Evolutionary conservation across 1,284 basidiomycete species (phyloP).

Genomic region (Exobasidium cylindrosporum): DNA sequence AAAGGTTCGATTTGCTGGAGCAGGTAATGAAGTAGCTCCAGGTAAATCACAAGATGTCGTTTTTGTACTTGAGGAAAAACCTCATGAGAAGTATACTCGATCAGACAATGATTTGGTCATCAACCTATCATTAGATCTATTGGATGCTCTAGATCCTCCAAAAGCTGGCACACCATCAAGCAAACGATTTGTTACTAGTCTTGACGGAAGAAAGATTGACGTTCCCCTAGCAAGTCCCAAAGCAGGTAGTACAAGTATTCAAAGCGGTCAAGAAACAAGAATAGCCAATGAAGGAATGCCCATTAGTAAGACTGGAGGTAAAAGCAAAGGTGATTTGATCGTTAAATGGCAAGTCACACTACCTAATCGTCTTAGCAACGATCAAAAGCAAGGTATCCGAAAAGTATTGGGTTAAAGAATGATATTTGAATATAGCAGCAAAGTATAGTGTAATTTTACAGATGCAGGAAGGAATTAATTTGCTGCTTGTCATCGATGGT

Average conservation of each 20-base stretch:
- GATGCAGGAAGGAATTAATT: too few species aligned
- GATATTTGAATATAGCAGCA: too few species aligned
- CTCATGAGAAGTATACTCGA: slow-evolving; percentile 41
- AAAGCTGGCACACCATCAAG: slow-evolving; percentile 33
- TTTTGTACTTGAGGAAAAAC: slow-evolving; percentile 54
- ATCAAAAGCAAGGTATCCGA: slow-evolving; percentile 38
- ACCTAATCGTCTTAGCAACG: slow-evolving; percentile 36
- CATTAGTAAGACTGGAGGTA: slow-evolving; percentile 46
- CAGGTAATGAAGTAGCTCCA: slow-evolving; percentile 48
- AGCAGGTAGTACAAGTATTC: slow-evolving; percentile 33
- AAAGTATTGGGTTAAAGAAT: slow-evolving; percentile 27
- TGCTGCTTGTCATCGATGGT: too few species aligned
- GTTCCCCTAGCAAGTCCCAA: slow-evolving; percentile 41
- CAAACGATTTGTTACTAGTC: slow-evolving; percentile 31
- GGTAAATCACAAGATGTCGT: slow-evolving; percentile 50
- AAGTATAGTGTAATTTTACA: too few species aligned
- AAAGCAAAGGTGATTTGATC: slow-evolving; percentile 49
- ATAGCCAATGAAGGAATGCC: slow-evolving; percentile 53
- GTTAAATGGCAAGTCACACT: slow-evolving; percentile 49
- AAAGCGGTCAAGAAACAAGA: slow-evolving; percentile 44
- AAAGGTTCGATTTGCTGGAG: slow-evolving; percentile 51
- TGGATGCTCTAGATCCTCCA: slow-evolving; percentile 51
- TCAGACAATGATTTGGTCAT: slow-evolving; percentile 49
- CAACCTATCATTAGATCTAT: slow-evolving; percentile 35
- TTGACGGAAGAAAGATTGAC: slow-evolving; percentile 46